Conservation (phyloP, 306 rosid species). For the Vigna radiata region DNA sequence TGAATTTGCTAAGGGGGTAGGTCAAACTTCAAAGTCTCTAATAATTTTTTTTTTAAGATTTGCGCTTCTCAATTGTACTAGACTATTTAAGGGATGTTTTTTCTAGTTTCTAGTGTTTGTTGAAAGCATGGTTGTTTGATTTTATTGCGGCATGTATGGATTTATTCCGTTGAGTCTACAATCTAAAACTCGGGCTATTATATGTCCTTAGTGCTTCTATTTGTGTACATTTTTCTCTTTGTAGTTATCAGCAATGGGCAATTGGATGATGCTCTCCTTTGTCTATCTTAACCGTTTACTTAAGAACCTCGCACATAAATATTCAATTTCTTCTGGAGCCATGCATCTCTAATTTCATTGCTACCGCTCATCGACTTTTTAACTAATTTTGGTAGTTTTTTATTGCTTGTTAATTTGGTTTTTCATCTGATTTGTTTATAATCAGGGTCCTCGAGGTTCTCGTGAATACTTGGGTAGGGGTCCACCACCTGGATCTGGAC, state of each 20-base stretch:
- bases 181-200: too few relatives aligned
- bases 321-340: not conserved
- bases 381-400: not conserved
- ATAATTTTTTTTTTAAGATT: not conserved
- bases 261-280: not conserved
- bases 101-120: not conserved
- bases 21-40: constrained; percentile 3
- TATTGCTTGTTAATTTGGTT: not conserved
- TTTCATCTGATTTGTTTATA: constrained; percentile 3
- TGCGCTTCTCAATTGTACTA: not conserved
- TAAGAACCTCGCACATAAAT: not conserved
- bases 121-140: too few relatives aligned
- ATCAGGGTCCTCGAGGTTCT: constrained; percentile 81
- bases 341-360: not conserved
- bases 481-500: constrained; percentile 92
- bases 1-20: constrained; percentile 82
- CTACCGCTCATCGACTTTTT: not conserved
- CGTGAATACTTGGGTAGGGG: constrained; percentile 78
- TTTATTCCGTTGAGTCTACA: too few relatives aligned
- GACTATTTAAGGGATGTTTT: not conserved
- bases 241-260: too few relatives aligned
- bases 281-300: not conserved
- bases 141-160: too few relatives aligned
- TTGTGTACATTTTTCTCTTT: not conserved
- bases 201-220: not conserved